Evolutionary conservation across 129 eudicot genomes (phyloP).

Genomic region (Arctium lappa): DNA sequence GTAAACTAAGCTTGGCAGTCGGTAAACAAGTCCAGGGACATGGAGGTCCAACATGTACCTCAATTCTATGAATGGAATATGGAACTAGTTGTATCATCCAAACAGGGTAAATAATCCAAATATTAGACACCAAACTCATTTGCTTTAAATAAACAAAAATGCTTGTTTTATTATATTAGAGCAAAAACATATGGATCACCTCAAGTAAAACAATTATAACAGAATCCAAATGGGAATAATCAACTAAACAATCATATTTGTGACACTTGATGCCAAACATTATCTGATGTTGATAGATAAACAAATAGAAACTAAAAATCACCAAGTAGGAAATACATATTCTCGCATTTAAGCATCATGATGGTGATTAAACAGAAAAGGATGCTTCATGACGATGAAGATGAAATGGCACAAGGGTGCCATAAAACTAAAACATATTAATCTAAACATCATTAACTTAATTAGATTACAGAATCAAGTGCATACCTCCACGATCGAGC

Average conservation of each 20-base stretch:
- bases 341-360: no score
- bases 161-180: neutral
- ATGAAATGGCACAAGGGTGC: no score
- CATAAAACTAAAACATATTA: no score
- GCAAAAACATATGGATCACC: neutral
- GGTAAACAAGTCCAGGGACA: neutral
- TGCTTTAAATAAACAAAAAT: neutral
- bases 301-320: neutral
- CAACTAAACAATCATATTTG: neutral
- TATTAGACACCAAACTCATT: neutral
- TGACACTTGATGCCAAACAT: neutral
- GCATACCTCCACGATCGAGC: constrained; percentile 77
- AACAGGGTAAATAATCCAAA: neutral
- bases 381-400: no score
- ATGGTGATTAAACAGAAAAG: no score
- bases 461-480: neutral
- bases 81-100: neutral
- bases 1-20: neutral
- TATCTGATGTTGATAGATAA: neutral
- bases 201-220: neutral
- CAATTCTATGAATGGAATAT: neutral
- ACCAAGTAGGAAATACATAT: neutral
- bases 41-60: neutral
- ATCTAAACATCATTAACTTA: neutral
- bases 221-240: neutral